Evolutionary conservation across 257 asterid genomes (phyloP).

Genomic region (Lithospermum erythrorhizon): DNA sequence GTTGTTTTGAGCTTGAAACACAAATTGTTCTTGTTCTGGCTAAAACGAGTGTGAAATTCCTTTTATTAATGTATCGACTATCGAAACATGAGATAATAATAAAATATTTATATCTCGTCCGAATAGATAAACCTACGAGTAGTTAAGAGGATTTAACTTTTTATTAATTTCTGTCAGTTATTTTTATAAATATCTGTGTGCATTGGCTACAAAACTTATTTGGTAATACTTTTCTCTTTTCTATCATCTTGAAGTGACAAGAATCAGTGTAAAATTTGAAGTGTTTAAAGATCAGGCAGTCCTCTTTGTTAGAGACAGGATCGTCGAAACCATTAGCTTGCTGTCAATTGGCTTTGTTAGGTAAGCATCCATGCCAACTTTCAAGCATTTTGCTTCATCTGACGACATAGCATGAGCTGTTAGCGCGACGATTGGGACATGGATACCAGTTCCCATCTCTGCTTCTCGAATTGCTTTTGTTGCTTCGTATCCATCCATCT

Average conservation of each 20-base stretch:
- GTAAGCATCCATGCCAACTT: conserved; percentile 99
- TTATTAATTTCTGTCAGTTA: no score
- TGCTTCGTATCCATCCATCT: conserved; percentile 98
- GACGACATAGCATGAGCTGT: conserved; percentile 97
- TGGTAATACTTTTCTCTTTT: neutral
- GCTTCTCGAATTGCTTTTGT: conserved; percentile 68
- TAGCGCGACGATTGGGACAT: conserved; percentile 86
- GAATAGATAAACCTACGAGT: no score
- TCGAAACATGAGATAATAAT: no score
- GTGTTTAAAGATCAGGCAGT: conserved; percentile 2
- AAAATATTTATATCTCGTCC: no score
- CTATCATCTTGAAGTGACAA: neutral
- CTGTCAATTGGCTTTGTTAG: conserved; percentile 81
- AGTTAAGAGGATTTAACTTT: no score
- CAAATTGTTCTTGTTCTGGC: no score
- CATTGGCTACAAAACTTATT: neutral
- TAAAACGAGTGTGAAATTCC: no score
- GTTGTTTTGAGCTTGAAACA: no score
- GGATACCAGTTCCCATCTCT: conserved; percentile 44
- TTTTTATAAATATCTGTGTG: no score
- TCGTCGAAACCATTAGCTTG: conserved; percentile 70
- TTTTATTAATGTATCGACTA: no score
- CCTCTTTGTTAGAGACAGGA: conserved; percentile 55
- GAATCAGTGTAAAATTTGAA: no score
- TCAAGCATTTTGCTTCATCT: conserved; percentile 80